phyloP scores from a whole-genome alignment of 352 stramenopile genomes.

The Peronosclerospora sorghi region DNA sequence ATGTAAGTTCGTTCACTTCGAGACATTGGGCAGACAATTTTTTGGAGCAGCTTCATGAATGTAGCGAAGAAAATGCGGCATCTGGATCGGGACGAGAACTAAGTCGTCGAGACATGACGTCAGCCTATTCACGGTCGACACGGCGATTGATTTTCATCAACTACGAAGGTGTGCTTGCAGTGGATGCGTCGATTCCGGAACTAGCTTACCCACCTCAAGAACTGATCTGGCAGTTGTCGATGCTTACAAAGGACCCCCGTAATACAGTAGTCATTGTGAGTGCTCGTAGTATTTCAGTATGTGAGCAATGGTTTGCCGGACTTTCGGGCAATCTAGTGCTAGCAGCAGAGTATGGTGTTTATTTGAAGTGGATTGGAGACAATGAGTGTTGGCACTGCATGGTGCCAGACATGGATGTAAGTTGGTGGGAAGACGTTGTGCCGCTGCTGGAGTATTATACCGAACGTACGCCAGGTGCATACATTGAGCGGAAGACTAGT shows the following conservation, averaged over 20 bases:
- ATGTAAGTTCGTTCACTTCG: conserved; percentile 69
- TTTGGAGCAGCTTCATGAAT: conserved; percentile 67
- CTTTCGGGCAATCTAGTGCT: conserved; percentile 55
- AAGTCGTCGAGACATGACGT: conserved; percentile 80
- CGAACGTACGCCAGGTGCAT: conserved; percentile 69
- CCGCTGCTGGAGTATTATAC: conserved; percentile 78
- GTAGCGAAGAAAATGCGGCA: conserved; percentile 57
- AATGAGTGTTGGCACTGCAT: conserved; percentile 65
- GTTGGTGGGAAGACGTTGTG: conserved; percentile 70
- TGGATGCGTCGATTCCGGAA: conserved; percentile 77
- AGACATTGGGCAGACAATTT: conserved; percentile 72
- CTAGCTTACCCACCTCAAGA: conserved; percentile 77
- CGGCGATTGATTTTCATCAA: conserved; percentile 78
- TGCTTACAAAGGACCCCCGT: conserved; percentile 58
- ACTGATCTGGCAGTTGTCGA: conserved; percentile 75
- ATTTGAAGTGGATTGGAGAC: conserved; percentile 60
- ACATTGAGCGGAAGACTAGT: conserved; percentile 78
- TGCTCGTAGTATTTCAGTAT: conserved; percentile 53
- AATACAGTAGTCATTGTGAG: conserved; percentile 76
- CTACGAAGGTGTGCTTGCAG: conserved; percentile 82
- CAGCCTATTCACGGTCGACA: conserved; percentile 59
- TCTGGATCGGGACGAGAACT: conserved; percentile 62
- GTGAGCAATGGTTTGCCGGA: conserved; percentile 69
- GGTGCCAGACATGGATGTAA: conserved; percentile 71
- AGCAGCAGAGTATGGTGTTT: conserved; percentile 71